phyloP scores from a whole-genome alignment of 805 yeast species.

The Maudiozyma turicensis region DNA sequence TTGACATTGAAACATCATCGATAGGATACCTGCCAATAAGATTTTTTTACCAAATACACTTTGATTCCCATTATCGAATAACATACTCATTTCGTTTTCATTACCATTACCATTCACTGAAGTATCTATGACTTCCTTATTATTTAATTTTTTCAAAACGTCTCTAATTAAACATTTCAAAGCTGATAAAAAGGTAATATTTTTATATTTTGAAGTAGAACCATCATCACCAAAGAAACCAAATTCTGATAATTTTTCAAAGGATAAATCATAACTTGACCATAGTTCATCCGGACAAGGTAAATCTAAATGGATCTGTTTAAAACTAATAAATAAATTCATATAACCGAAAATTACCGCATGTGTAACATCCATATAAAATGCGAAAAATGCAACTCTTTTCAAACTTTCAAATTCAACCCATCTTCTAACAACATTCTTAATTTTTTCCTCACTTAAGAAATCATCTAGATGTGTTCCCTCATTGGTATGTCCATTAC shows the following conservation, averaged over 20 bases:
- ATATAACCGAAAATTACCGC: slow-evolving; percentile 73
- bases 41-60: slow-evolving; percentile 59
- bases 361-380: slow-evolving; percentile 70
- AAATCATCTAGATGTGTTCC: background rate
- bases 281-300: slow-evolving; percentile 58
- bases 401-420: slow-evolving; percentile 72
- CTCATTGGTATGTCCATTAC: background rate
- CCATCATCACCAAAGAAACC: slow-evolving; percentile 15
- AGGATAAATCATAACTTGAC: slow-evolving; percentile 32
- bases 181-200: slow-evolving; percentile 42
- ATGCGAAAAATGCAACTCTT: slow-evolving; percentile 71
- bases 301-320: slow-evolving; percentile 50
- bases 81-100: slow-evolving; percentile 2
- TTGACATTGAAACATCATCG: slow-evolving; percentile 63
- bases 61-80: slow-evolving; percentile 4
- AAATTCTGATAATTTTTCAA: slow-evolving; percentile 14
- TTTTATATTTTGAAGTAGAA: slow-evolving; percentile 14
- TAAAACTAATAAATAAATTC: slow-evolving; percentile 40
- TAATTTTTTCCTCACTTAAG: slow-evolving; percentile 15
- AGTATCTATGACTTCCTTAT: background rate
- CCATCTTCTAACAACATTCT: slow-evolving; percentile 40
- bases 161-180: slow-evolving; percentile 50
- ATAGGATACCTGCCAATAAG: slow-evolving; percentile 53
- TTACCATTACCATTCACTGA: slow-evolving; percentile 5
- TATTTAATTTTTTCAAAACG: slow-evolving; percentile 11